Percentiles rank a stretch among this genome's conserved stretches.
phyloP scores from a whole-genome alignment of 2,329 filamentous ascomycete genomes.

The Cordyceps cateniannulata region DNA sequence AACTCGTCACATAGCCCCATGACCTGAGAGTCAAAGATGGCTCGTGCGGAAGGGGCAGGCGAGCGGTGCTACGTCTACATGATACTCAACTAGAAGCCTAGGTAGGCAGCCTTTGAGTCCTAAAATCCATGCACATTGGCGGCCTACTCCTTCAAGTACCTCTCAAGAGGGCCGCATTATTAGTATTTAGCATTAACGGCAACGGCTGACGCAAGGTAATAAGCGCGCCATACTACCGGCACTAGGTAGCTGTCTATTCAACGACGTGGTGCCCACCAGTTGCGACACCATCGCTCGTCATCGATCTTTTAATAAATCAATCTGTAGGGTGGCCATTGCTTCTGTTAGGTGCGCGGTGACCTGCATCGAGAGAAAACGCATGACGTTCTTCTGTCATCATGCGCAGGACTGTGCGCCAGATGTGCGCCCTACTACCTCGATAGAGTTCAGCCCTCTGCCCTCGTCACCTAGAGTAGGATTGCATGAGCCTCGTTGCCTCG shows the following conservation, averaged over 20 bases:
- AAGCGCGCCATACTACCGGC: too few species aligned
- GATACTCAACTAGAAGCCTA: not conserved
- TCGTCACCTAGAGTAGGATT: not conserved
- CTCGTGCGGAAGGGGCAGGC: not conserved
- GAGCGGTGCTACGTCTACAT: not conserved
- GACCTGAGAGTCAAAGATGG: not conserved
- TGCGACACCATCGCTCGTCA: not conserved
- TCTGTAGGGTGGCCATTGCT: not conserved
- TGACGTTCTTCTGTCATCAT: conserved; percentile 1
- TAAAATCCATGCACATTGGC: too few species aligned
- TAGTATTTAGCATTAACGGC: too few species aligned
- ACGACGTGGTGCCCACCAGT: too few species aligned
- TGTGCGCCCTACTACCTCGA: not conserved
- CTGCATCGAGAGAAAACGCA: not conserved
- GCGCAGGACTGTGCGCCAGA: not conserved
- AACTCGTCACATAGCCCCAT: not conserved
- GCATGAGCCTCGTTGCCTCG: not conserved
- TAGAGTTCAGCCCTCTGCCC: not conserved
- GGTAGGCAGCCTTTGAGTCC: too few species aligned
- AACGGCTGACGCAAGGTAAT: too few species aligned
- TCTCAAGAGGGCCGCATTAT: too few species aligned
- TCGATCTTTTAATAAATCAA: not conserved
- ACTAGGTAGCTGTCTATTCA: too few species aligned
- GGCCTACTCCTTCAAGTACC: too few species aligned
- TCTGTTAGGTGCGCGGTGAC: not conserved